phyloP scores from a whole-genome alignment of 1,139 yeast species.

The Yamadazyma friedrichii region DNA sequence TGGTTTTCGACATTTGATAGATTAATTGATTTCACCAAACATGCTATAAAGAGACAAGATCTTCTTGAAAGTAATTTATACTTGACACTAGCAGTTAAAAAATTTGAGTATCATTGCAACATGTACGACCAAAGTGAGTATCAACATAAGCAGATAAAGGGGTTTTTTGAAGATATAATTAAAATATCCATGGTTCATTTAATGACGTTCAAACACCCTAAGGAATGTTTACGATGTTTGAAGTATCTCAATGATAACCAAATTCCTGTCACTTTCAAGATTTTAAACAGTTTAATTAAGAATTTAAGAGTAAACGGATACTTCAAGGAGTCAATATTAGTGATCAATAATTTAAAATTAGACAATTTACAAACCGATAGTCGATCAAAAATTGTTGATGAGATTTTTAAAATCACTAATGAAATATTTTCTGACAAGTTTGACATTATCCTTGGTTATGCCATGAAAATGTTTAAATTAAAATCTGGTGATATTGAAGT shows the following conservation, averaged over 20 bases:
- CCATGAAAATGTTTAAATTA: constrained; percentile 26
- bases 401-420: constrained; percentile 33
- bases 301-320: constrained; percentile 28
- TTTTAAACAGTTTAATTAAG: constrained; percentile 26
- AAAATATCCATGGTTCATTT: constrained; percentile 30
- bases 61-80: constrained; percentile 34
- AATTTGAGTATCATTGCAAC: constrained; percentile 31
- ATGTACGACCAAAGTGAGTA: constrained; percentile 10
- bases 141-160: too few species aligned
- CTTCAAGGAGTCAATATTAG: constrained; percentile 34
- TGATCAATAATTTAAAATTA: constrained; percentile 33
- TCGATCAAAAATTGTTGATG: constrained; percentile 22
- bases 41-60: constrained; percentile 27
- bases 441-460: constrained; percentile 38
- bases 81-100: constrained; percentile 34
- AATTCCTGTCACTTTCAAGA: constrained; percentile 25
- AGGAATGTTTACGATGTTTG: constrained; percentile 31
- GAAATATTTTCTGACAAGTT: constrained; percentile 33
- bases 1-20: constrained; percentile 30
- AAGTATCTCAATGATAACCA: constrained; percentile 32
- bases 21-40: constrained; percentile 22
- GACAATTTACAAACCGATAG: constrained; percentile 20
- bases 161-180: constrained; percentile 25
- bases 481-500: constrained; percentile 12
- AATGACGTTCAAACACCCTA: constrained; percentile 39